Base-by-base conservation (phyloP, 352 stramenopile species). In the Globisporangium uncinulatum region DNA sequence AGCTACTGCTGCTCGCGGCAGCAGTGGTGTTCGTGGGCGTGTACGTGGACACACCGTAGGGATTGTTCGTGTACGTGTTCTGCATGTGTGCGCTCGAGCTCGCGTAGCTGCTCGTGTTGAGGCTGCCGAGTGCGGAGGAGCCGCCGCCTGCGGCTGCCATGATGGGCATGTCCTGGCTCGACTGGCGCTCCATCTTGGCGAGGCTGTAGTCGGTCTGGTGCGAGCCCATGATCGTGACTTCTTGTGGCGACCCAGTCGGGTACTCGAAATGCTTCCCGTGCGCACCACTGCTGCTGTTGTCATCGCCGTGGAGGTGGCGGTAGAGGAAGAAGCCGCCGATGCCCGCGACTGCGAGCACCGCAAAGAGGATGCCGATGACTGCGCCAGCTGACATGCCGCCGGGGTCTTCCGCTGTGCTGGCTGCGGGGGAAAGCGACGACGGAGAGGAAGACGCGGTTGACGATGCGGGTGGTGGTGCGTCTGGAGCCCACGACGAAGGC, bases 331-430 rank as follows among this genome's bases (percentile, higher is more conserved):
- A 82, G 20, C 65, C 76, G 0, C 41, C 65, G 54, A 69, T 41
- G 2, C 61, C 71, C 19, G 74, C 17, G 8, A 78, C 55, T 1
- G 71, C 64, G 15, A 83, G 54, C 31, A 82, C 69, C 6, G 57
- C 69, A 13, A 71, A 51, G 58, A 86, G 68, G 51, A 84, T 80
- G 14, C 62, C 67, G 29, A 86, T 55, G 24, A 84, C 36, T 7
- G 49, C 59, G 8, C 66, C 69, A 42, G 70, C 70, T 59, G 69
- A 74, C 69, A 83, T 83, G 15, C 62, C 62, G 50, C 57, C 49
- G 1, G 54, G 57, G 45, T 45, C 42, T 34, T 19, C 24, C 20
- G 44, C 54, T 51, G 47, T 32, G n/a, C 9, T 58, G 37, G 51
- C 7, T 21, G 51, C 20, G n/a, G n/a, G n/a, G n/a, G n/a, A n/a